Evolutionary conservation across 1,284 basidiomycete genomes (phyloP).

Genomic region (Peniophora sp.): DNA sequence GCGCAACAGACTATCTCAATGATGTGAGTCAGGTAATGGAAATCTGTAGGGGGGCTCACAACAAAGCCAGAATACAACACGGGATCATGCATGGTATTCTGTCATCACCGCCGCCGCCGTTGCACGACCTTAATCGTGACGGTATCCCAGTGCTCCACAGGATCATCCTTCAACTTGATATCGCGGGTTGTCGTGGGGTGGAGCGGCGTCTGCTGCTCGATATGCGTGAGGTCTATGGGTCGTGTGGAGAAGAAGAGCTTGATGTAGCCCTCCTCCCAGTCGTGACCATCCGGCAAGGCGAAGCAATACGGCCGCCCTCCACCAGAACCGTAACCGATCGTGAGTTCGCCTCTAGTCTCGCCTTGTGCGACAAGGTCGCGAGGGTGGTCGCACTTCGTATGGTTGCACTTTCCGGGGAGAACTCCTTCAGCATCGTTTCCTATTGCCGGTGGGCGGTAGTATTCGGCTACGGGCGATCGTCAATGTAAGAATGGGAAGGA

Average conservation of each 20-base stretch:
- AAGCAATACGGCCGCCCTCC: not conserved
- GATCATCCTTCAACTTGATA: no score
- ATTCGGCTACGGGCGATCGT: not conserved
- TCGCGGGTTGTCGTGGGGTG: not conserved
- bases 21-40: no score
- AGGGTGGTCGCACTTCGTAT: no score
- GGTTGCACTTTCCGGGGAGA: no score
- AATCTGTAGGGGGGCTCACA: no score
- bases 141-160: not conserved
- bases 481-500: not conserved
- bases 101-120: no score
- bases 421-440: not conserved
- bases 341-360: no score
- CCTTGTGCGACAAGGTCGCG: no score
- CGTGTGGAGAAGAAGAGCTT: not conserved
- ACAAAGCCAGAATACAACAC: no score
- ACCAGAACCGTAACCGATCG: not conserved
- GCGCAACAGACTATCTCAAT: no score
- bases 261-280: not conserved
- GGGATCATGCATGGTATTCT: no score
- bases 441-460: not conserved
- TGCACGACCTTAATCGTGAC: not conserved
- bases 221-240: not conserved
- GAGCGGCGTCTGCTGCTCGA: not conserved
- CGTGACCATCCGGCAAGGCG: not conserved